phyloP scores from a whole-genome alignment of 352 stramenopile genomes.

The Hyaloperonospora brassicae region DNA sequence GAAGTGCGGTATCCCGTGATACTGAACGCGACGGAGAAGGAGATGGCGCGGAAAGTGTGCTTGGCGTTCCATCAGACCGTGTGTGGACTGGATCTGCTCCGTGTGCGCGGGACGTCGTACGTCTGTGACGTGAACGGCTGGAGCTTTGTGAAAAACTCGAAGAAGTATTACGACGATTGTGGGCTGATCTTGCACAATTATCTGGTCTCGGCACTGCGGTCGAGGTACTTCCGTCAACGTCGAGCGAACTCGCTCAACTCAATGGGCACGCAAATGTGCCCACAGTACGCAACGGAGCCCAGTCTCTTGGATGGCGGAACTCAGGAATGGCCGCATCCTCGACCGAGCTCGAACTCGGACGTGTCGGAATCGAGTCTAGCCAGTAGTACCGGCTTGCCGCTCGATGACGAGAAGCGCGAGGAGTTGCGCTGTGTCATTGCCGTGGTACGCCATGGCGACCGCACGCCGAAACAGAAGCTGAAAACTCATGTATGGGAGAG shows the following conservation, averaged over 20 bases:
- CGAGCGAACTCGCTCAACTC: slow-evolving; percentile 43
- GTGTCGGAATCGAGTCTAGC: slow-evolving; percentile 62
- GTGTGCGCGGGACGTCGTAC: slow-evolving; percentile 88
- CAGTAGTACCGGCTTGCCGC: slow-evolving; percentile 35
- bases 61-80: slow-evolving; percentile 97
- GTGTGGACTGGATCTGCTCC: slow-evolving; percentile 98
- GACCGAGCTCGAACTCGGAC: slow-evolving; percentile 57
- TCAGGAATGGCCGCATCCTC: slow-evolving; percentile 33
- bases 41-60: slow-evolving; percentile 92
- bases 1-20: slow-evolving; percentile 99
- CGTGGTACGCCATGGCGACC: slow-evolving; percentile 96
- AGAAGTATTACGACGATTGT: slow-evolving; percentile 99
- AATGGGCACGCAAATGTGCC: slow-evolving; percentile 56
- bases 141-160: slow-evolving; percentile 97
- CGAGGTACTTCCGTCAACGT: slow-evolving; percentile 67
- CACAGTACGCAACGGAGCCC: slow-evolving; percentile 68
- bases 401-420: slow-evolving; percentile 83
- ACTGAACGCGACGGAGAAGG: slow-evolving; percentile 96
- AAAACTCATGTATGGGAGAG: slow-evolving; percentile 89
- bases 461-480: slow-evolving; percentile 99
- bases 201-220: slow-evolving; percentile 70
- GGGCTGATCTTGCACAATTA: slow-evolving; percentile 92
- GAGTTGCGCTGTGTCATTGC: slow-evolving; percentile 98
- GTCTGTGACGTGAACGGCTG: slow-evolving; percentile 99
- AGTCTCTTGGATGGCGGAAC: slow-evolving; percentile 17